Base-by-base conservation (phyloP, 2,329 filamentous ascomycete species). In the Sporothrix globosa region DNA sequence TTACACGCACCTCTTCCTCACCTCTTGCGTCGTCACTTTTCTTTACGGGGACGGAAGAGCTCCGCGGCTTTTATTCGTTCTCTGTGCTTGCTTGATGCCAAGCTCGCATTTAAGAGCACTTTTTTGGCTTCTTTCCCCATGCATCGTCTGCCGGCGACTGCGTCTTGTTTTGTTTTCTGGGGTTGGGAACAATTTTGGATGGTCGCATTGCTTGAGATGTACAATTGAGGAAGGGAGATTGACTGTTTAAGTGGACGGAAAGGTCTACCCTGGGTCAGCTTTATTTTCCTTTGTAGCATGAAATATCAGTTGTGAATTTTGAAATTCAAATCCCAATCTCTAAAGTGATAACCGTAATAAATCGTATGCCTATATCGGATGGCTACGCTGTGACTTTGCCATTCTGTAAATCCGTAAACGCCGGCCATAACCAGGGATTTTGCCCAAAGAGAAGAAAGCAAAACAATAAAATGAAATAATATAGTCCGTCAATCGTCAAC, bases 281-380 rank as follows among this genome's bases (percentile, higher is more conserved):
- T 34, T 50, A 39, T 65, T 73, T 73, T 73, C 72, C 71, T 73
- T 73, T 73, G 72, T 73, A 73, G 65, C 48, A 73, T 70, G 69
- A 69, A 70, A 67, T 53, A 69, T 69, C 46, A 60, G n/a, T 60
- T 14, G 54, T 52, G 70, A 52, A 44, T 63, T 46, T 60, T 44
- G 11, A 24, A 1, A 30, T 19, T 4, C 0, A 21, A 67, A 24
- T 10, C 41, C 34, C 34, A 4, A 6, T 34, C 4, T 9, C 34
- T 9, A 34, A 34, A 34, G 14, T 14, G 41, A 44, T 5, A 1
- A 17, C 41, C 10, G 5, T 44, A 17, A 6, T 3, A 54, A 27
- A 34, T 65, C 24, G 9, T 34, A 14, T 50, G 44, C 17, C 46
- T 17, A 9, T 50, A 3, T 34, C n/a, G 46, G 17, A 21, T 14